Conservation (phyloP, 192 early-diverging fungal genomes). For the Phlyctochytrium planicorne region DNA sequence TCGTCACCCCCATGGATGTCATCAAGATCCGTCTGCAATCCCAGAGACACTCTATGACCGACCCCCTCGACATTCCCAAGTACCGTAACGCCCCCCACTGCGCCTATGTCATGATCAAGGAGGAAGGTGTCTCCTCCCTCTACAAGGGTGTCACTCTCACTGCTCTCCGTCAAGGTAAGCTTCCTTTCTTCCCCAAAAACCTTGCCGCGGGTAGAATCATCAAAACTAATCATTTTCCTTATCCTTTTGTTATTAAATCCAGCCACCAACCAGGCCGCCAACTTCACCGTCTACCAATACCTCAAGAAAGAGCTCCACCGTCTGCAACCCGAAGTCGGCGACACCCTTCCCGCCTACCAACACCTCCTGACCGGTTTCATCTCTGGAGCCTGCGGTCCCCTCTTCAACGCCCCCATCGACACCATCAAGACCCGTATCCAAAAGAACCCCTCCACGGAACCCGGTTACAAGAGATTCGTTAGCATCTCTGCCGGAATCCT, state of each 20-base stretch:
- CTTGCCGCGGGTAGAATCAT: no score
- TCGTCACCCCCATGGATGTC: conserved; percentile 98
- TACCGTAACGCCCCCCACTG: conserved; percentile 94
- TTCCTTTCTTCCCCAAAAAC: neutral
- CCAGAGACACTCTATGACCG: conserved; percentile 92
- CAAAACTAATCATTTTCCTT: neutral
- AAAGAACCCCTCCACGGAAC: conserved; percentile 68
- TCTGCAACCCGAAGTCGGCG: conserved; percentile 53
- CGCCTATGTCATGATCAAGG: conserved; percentile 85
- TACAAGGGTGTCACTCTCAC: conserved; percentile 96
- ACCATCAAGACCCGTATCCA: conserved; percentile 99
- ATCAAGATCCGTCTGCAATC: conserved; percentile 99
- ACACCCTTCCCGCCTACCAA: conserved; percentile 85
- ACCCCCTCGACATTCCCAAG: conserved; percentile 94
- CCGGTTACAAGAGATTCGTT: conserved; percentile 78
- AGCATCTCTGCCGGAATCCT: conserved; percentile 74
- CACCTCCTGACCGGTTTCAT: conserved; percentile 85
- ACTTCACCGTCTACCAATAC: conserved; percentile 96
- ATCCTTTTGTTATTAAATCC: neutral
- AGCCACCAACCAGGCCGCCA: conserved; percentile 98
- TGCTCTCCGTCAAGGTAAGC: conserved; percentile 80
- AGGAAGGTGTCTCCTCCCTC: conserved; percentile 77
- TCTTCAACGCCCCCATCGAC: conserved; percentile 96
- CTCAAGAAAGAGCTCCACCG: conserved; percentile 77
- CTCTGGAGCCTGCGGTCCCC: conserved; percentile 74